Evolutionary conservation across 345 rosid genomes (phyloP), one percentile per base, ranked within the genome.

Genomic region (Arabidopsis thaliana): DNA sequence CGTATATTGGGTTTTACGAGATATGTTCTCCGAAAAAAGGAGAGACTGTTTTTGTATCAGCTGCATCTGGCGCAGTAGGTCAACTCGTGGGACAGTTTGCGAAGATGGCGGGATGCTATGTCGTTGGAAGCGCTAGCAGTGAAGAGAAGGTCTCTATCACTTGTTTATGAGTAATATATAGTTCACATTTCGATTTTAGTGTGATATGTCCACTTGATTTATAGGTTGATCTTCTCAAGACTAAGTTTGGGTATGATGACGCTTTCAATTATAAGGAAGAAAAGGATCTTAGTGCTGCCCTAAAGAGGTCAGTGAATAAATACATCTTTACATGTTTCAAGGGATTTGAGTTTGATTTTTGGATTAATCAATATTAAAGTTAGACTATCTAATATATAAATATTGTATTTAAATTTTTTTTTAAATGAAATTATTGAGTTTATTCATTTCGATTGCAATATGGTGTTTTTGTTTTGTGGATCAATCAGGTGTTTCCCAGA

Each of bases 181-280:
- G 3, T 40, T 40, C 4, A 40, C 0, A 46, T 8, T 23, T 48
- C 1, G 24, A 24, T 14, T 33, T 28, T 4, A 38, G 25, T 69
- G 20, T 16, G 20, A 16, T 16, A 9, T 37, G 3, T 40, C 5
- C 51, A 8, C 9, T 28, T 28, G 20, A 1, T 28, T 36, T 28
- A 38, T 10, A 82, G 83, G 86, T 86, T 59, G 81, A 75, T 8
- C 25, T 83, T 4, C 51, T 86, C 70, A 84, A 76, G 83, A 80
- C 62, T 65, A 86, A 81, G 63, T 80, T 86, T 23, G 83, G 89
- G 7, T 86, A 74, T 55, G 85, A 86, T 8, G 87, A 82, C 0
- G 89, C 87, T 48, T 86, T 84, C 78, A 86, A 83, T 63, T 84
- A 86, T 20, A 84, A 81, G 57, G 84, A 86, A 28, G 86, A 80